Evolutionary conservation across 805 yeast genomes (phyloP), one percentile per base, ranked within the genome.

Genomic region (Cyberlindnera mycetangii): DNA sequence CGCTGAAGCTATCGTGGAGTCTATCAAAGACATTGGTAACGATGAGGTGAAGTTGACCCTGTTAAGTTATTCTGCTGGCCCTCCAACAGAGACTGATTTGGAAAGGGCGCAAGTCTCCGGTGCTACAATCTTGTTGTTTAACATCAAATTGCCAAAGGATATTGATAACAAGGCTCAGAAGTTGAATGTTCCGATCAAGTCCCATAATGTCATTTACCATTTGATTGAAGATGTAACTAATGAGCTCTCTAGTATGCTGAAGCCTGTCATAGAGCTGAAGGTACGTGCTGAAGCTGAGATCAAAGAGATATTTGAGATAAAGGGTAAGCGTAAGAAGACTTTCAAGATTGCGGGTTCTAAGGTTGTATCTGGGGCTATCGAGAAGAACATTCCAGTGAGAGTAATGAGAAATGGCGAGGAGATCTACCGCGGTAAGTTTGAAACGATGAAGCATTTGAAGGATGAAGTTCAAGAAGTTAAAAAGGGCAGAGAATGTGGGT

Each of bases 401-500:
- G 83, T 88, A 2, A 48, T 74, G 37, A 72, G 95, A 49, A 68
- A 70, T 3, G 72, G 64, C 1, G 68, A 71, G 27, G 71, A 72
- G 15, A 62, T 78, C 6, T 71, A 64, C 66, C 53, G 78, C 65
- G 97, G 96, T 2, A 67, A 68, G 10, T 61, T 93, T 7, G 76
- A 82, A 3, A 81, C 92, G 7, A 72, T 93, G 62, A 89, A 87
- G 65, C 87, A 85, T 49, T 81, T 80, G 41, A 89, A 88, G 61
- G 90, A 87, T 36, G 95, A 87, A 53, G 85, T 83, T 5, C 53
- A 67, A 2, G 92, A 85, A 56, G 87, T 86, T 8, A 78, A 78
- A 46, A 90, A 87, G 65, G 97, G 96, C 22, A 76, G 76, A 22
- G 99, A 93, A 55, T 93, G 97, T 70, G 99, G 99, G 42, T 61